phyloP scores from a whole-genome alignment of 805 yeast genomes.

The Candida pseudoglaebosa region DNA sequence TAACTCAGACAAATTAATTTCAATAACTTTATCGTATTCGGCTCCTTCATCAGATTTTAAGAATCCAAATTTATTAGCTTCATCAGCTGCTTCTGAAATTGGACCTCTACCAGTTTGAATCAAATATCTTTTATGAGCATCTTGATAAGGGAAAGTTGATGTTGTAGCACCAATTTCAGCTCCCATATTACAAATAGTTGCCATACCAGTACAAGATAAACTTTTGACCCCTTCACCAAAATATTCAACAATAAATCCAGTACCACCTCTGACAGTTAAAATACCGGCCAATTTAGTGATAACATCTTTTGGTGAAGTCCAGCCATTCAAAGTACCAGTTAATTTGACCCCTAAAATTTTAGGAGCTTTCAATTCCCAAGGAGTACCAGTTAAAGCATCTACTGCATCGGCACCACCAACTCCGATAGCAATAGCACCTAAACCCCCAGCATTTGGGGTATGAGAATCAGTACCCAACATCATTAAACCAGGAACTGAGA shows the following conservation, averaged over 20 bases:
- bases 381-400: conserved; percentile 93
- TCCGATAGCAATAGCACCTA: conserved; percentile 98
- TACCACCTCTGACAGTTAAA: conserved; percentile 96
- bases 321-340: conserved; percentile 83
- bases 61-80: conserved; percentile 55
- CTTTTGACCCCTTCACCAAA: conserved; percentile 91
- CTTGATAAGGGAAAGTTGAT: conserved; percentile 92
- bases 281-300: conserved; percentile 89
- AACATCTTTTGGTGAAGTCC: conserved; percentile 97
- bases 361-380: conserved; percentile 99
- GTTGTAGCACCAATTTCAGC: conserved; percentile 99
- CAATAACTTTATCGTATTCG: conserved; percentile 88
- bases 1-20: conserved; percentile 77
- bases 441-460: conserved; percentile 98
- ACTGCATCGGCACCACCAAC: conserved; percentile 99
- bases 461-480: conserved; percentile 98
- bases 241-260: conserved; percentile 94
- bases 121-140: conserved; percentile 74
- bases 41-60: conserved; percentile 84
- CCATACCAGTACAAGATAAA: conserved; percentile 98
- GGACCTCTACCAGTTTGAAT: conserved; percentile 79
- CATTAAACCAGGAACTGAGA: conserved; percentile 94
- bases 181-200: conserved; percentile 99
- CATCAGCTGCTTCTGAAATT: conserved; percentile 75
- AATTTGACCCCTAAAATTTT: conserved; percentile 90